These are phyloP conservation scores for Ceratocystiopsis minuta DNA, from an alignment of 2,329 filamentous ascomycete genomes.

Conservation along the genomic window DNA sequence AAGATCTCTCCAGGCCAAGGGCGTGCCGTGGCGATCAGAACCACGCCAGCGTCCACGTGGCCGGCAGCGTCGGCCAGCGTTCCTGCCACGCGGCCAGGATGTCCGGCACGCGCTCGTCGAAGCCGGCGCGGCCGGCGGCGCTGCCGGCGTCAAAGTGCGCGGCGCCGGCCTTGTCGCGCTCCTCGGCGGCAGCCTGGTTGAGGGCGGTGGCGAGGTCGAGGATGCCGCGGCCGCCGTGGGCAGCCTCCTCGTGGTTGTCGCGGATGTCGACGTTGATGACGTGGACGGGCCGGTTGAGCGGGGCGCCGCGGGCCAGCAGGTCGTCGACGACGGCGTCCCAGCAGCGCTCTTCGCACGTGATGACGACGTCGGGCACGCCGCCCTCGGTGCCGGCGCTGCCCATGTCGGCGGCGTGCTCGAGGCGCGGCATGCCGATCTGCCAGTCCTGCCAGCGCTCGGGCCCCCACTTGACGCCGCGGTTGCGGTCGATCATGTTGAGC, in stretches of 20 bases:
- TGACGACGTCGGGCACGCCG: slow-evolving; percentile 81
- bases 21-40: slow-evolving; percentile 35
- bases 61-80: slow-evolving; percentile 77
- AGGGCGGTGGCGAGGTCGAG: slow-evolving; percentile 75
- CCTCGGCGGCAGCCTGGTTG: slow-evolving; percentile 63
- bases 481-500: slow-evolving; percentile 87
- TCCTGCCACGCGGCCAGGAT: slow-evolving; percentile 89
- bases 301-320: slow-evolving; percentile 65
- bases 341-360: slow-evolving; percentile 93
- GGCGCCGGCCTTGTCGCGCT: slow-evolving; percentile 48
- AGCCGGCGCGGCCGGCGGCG: slow-evolving; percentile 50
- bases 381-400: slow-evolving; percentile 70
- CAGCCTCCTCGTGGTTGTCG: slow-evolving; percentile 93
- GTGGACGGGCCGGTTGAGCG: slow-evolving; percentile 83
- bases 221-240: slow-evolving; percentile 79
- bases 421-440: slow-evolving; percentile 67
- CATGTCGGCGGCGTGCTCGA: slow-evolving; percentile 58
- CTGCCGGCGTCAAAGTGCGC: slow-evolving; percentile 52
- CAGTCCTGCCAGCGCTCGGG: slow-evolving; percentile 98
- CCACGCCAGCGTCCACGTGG: slow-evolving; percentile 90
- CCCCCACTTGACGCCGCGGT: slow-evolving; percentile 81
- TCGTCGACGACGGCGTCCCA: slow-evolving; percentile 98
- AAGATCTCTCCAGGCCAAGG: too few species aligned
- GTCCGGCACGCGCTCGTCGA: slow-evolving; percentile 86
- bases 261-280: slow-evolving; percentile 98